Percentiles rank a stretch among this genome's conserved stretches.
Evolutionary conservation across 2,329 filamentous ascomycete species (phyloP).

Genomic region (Verruconis gallopava): DNA sequence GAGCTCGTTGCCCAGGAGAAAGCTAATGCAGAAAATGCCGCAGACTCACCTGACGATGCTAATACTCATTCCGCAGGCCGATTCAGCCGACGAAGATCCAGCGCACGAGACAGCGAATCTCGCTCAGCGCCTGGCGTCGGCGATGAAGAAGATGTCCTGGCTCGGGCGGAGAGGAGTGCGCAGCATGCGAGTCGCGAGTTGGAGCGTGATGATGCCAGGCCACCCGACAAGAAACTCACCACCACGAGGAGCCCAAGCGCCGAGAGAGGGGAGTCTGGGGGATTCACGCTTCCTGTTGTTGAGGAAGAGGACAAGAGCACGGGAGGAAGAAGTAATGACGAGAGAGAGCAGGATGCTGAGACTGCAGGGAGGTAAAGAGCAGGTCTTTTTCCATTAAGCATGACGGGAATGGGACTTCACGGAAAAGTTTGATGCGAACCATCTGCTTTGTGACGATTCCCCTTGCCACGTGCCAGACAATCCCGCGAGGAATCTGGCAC

Average conservation of each 20-base stretch:
- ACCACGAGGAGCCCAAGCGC: slow-evolving; percentile 44
- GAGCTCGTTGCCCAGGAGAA: slow-evolving; percentile 59
- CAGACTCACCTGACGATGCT: slow-evolving; percentile 18
- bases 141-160: slow-evolving; percentile 41
- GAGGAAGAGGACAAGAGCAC: slow-evolving; percentile 75
- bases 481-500: no score
- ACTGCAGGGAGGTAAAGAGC: not conserved
- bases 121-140: slow-evolving; percentile 1
- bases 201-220: slow-evolving; percentile 34
- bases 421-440: no score
- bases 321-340: not conserved
- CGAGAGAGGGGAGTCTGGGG: slow-evolving; percentile 40
- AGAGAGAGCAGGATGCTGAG: not conserved
- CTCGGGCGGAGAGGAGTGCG: slow-evolving; percentile 47
- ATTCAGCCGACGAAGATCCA: slow-evolving; percentile 13
- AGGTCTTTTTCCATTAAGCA: no score
- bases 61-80: slow-evolving; percentile 15
- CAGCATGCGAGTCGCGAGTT: slow-evolving; percentile 26
- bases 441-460: no score
- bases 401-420: no score
- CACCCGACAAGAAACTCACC: slow-evolving; percentile 49
- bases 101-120: not conserved
- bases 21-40: not conserved
- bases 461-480: no score
- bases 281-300: slow-evolving; percentile 63